phyloP scores from a whole-genome alignment of 2,329 filamentous ascomycete genomes.

The Sclerotinia sclerotiorum region DNA sequence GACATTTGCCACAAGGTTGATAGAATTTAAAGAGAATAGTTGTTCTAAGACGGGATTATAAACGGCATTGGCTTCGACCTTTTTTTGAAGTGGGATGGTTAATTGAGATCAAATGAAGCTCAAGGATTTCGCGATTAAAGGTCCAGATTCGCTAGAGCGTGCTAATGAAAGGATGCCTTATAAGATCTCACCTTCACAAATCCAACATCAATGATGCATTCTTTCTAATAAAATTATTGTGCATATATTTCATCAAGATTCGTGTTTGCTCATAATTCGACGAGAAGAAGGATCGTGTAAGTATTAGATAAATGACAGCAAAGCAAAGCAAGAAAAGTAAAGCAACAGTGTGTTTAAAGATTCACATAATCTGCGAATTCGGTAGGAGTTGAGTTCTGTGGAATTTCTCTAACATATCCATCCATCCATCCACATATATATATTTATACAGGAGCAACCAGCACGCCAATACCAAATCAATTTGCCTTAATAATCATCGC shows the following conservation, averaged over 20 bases:
- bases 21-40: neutral
- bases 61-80: neutral
- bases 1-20: constrained; percentile 1
- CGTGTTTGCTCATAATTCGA: neutral
- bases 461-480: constrained; percentile 16
- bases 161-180: neutral
- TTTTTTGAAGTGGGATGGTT: constrained; percentile 16
- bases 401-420: constrained; percentile 1
- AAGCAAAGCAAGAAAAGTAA: neutral
- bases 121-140: neutral
- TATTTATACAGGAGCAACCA: neutral
- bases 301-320: neutral
- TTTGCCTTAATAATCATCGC: constrained; percentile 5
- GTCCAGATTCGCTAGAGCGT: constrained; percentile 15
- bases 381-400: constrained; percentile 16
- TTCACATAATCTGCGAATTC: neutral
- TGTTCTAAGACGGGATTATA: neutral
- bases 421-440: neutral
- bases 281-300: neutral
- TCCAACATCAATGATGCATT: constrained; percentile 1
- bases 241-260: neutral
- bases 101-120: constrained; percentile 9
- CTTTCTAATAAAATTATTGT: neutral
- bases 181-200: neutral
- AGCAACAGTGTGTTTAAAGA: neutral